Evolutionary conservation across 2,329 filamentous ascomycete species (phyloP).

Genomic region (Trichoderma sp.): DNA sequence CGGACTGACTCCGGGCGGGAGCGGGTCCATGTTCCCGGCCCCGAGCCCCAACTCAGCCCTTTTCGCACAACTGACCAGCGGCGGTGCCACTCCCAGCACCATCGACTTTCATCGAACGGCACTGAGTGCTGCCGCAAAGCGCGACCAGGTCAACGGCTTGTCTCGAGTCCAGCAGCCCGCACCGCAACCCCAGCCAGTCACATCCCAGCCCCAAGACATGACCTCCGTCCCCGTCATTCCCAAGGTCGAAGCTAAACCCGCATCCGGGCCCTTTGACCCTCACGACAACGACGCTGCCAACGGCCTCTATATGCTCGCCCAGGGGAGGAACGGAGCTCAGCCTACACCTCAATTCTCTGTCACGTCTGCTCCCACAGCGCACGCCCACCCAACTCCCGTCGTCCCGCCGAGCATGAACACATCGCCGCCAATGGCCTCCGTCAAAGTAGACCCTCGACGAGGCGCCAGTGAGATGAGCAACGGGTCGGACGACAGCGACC

Average conservation of each 20-base stretch:
- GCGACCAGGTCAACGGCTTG: slow-evolving; percentile 43
- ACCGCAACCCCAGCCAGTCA: slow-evolving; percentile 30
- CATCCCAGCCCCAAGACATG: slow-evolving; percentile 55
- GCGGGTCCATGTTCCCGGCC: slow-evolving; percentile 95
- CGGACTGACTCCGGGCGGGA: slow-evolving; percentile 88
- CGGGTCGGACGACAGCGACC: slow-evolving; percentile 69
- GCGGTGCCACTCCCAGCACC: slow-evolving; percentile 82
- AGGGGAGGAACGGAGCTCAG: slow-evolving; percentile 56
- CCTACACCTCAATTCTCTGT: slow-evolving; percentile 47
- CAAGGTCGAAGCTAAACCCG: slow-evolving; percentile 50
- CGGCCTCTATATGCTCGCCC: slow-evolving; percentile 85
- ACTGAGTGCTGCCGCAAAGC: slow-evolving; percentile 70
- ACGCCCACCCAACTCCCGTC: slow-evolving; percentile 46
- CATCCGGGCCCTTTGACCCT: slow-evolving; percentile 70
- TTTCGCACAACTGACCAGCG: slow-evolving; percentile 73
- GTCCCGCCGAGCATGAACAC: slow-evolving; percentile 38
- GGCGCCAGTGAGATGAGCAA: slow-evolving; percentile 67
- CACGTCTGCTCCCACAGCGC: slow-evolving; percentile 44
- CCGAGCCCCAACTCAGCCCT: slow-evolving; percentile 83
- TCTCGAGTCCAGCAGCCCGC: slow-evolving; percentile 25
- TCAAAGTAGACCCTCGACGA: slow-evolving; percentile 49
- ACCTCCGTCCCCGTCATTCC: slow-evolving; percentile 38
- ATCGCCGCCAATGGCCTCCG: slow-evolving; percentile 49
- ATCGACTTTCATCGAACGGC: slow-evolving; percentile 94
- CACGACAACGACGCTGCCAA: slow-evolving; percentile 96